Evolutionary conservation across 495 filamentous ascomycete genomes (phyloP).

Genomic region (Terfezia boudieri): DNA sequence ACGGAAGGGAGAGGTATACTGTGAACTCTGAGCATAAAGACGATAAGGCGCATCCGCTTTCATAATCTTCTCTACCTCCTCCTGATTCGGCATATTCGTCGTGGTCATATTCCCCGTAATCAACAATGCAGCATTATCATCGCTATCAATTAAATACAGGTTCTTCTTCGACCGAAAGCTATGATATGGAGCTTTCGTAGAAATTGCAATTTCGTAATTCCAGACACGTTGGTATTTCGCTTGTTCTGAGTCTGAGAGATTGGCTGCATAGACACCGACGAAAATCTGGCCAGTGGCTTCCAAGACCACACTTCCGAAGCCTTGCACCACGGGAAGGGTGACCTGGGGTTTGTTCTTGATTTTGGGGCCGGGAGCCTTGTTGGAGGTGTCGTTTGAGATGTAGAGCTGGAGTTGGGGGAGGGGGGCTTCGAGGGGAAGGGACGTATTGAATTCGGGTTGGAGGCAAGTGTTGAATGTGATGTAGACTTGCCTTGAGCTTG

Average conservation of each 20-base stretch:
- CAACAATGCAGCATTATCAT: slow-evolving; percentile 50
- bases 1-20: slow-evolving; percentile 29
- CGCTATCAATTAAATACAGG: slow-evolving; percentile 57
- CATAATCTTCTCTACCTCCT: slow-evolving; percentile 4
- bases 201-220: slow-evolving; percentile 62
- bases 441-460: slow-evolving; percentile 31
- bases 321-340: slow-evolving; percentile 27
- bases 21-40: slow-evolving; percentile 52
- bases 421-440: not conserved
- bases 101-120: slow-evolving; percentile 48
- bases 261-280: slow-evolving; percentile 48
- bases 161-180: slow-evolving; percentile 29
- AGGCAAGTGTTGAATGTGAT: slow-evolving; percentile 63
- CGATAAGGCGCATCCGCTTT: slow-evolving; percentile 36
- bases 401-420: slow-evolving; percentile 49
- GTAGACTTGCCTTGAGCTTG: slow-evolving; percentile 31
- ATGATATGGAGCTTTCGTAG: slow-evolving; percentile 53
- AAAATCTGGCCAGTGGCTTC: slow-evolving; percentile 40
- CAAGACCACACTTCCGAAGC: slow-evolving; percentile 37
- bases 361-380: slow-evolving; percentile 44
- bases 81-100: slow-evolving; percentile 15
- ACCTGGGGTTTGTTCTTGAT: slow-evolving; percentile 24
- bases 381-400: slow-evolving; percentile 41
- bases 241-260: slow-evolving; percentile 22
- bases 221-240: slow-evolving; percentile 23